Conservation (phyloP, 164 flowering plant genomes). For the Liquidambar formosana region DNA sequence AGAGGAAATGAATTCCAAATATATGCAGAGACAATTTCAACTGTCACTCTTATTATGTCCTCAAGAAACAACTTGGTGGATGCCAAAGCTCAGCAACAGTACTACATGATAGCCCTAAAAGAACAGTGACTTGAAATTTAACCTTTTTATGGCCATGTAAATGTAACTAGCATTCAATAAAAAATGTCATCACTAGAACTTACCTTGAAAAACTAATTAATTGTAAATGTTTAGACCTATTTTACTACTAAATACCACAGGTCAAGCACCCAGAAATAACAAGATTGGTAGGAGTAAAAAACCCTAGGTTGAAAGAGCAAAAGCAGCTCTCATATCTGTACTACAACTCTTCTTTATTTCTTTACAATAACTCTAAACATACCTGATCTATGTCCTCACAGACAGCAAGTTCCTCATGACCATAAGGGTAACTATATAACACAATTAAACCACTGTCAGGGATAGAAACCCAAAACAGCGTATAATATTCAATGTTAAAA, state of each 20-base stretch:
- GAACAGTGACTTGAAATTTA: neutral
- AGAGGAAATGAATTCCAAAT: no score
- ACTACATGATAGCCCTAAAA: neutral
- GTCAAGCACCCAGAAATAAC: no score
- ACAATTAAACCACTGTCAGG: constrained; percentile 11
- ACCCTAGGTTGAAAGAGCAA: neutral
- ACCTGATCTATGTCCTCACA: constrained; percentile 99
- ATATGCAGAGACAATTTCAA: no score
- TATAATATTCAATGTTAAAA: neutral
- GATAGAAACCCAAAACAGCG: neutral
- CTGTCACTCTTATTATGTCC: no score
- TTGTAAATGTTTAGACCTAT: no score
- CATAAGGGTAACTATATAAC: constrained; percentile 77
- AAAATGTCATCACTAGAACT: no score
- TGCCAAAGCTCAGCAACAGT: neutral
- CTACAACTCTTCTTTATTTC: neutral
- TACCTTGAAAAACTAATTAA: no score
- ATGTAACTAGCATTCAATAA: neutral
- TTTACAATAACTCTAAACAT: neutral
- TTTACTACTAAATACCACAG: no score
- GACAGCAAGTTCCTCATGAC: constrained; percentile 97
- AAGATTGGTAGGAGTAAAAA: neutral
- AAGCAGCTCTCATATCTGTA: no score
- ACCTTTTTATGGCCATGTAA: neutral
- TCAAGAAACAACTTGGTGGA: neutral